Conservation (phyloP, 2,329 filamentous ascomycete genomes). For the Metarhizium guizhouense region DNA sequence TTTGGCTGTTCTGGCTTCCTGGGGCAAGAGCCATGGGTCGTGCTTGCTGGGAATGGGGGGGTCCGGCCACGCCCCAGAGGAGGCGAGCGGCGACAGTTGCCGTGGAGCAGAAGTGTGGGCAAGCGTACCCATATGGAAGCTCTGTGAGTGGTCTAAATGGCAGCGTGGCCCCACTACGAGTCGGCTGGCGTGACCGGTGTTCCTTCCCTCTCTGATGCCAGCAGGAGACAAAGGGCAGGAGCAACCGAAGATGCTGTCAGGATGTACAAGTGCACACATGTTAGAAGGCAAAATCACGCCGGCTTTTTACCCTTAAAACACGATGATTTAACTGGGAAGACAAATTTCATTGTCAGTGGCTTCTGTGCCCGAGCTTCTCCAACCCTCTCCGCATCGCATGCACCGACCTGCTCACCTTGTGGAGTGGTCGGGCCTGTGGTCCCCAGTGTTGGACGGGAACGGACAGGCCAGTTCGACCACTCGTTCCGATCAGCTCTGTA, state of each 20-base stretch:
- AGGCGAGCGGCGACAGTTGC: background rate
- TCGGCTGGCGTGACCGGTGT: background rate
- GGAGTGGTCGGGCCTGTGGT: background rate
- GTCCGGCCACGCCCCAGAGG: background rate
- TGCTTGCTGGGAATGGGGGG: background rate
- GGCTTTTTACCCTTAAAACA: too few relatives aligned
- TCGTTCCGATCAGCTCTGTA: background rate
- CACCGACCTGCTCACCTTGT: background rate
- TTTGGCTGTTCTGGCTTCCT: background rate
- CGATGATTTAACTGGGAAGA: background rate
- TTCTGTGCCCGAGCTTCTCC: background rate
- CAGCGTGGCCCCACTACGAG: background rate
- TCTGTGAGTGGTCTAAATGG: background rate
- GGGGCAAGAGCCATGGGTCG: background rate
- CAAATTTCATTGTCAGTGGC: background rate
- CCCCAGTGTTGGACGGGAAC: background rate
- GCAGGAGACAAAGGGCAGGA: background rate
- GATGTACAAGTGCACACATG: background rate
- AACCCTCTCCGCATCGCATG: background rate
- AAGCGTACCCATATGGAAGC: background rate
- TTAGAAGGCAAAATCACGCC: too few relatives aligned
- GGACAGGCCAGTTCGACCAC: background rate
- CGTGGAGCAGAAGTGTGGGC: background rate
- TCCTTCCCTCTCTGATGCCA: background rate
- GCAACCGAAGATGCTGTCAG: background rate